Evolutionary conservation across 1,284 basidiomycete genomes (phyloP), one percentile per base, ranked within the genome.

Genomic region (Agroathelia rolfsii): DNA sequence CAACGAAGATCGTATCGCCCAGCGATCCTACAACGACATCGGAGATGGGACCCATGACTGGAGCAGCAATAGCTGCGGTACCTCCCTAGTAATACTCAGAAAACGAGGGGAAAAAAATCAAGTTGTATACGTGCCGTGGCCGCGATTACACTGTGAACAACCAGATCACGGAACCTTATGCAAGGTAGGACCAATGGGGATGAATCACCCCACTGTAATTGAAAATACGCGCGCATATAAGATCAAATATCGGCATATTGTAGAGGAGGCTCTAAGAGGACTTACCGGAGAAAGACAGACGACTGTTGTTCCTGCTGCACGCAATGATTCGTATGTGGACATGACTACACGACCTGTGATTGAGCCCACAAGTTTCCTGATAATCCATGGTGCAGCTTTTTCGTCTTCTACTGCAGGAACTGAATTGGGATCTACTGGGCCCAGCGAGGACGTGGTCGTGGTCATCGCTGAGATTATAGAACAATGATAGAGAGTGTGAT

Each of bases 281-380:
- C 66, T 43, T 46, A 75, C 72, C 36, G 74, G 72, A 5, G 72
- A 76, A 28, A 77, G 59, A 49, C 75, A 78, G 10, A 77, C 48
- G 12, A 77, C 61, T 34, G 54, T 73, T 3, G 69, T 75, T 11
- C 75, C 73, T 15, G 72, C 64, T 1, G 74, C 72, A 29, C 69
- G 59, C 19, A 77, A 50, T 15, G 71, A 69, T 53, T 76, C 72
- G 49, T 72, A 75, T 3, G 72, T 72, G 8, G 73, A 72, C 60
- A 75, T 64, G n/a, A 75, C 69, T 35, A 78, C 71, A 34, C 74
- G 55, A 8, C 76, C 75, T 3, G 72, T 71, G 63, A 77, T 69
- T 5, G 72, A 73, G 40, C 72, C 72, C 13, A 72, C 70, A 4
- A 78, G 62, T 51, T 75, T 77, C 35, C 74, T 57, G 19, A 78